A percentile compares a stretch with the other conserved stretches of the same genome.
phyloP scores from a whole-genome alignment of 495 filamentous ascomycete species.

The Terfezia claveryi region DNA sequence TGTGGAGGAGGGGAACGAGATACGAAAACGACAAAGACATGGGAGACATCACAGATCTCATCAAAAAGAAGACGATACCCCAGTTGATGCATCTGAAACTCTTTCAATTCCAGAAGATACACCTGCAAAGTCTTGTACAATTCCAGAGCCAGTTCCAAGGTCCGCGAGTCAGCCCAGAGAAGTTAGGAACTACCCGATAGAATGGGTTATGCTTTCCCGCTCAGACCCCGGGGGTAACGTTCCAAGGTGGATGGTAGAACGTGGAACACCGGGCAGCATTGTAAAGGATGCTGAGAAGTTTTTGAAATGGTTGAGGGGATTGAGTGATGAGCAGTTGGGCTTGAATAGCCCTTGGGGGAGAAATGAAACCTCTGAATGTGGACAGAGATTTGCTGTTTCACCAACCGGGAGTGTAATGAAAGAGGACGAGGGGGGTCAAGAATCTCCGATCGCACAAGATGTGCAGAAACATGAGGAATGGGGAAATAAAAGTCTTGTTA shows the following conservation, averaged over 20 bases:
- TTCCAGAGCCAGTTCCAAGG: too few species aligned
- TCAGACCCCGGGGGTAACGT: slow-evolving; percentile 85
- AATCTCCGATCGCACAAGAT: neutral
- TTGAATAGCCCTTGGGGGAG: slow-evolving; percentile 23
- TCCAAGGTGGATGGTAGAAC: slow-evolving; percentile 83
- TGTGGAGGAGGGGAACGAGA: neutral
- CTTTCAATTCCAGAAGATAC: slow-evolving; percentile 21
- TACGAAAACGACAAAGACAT: slow-evolving; percentile 21
- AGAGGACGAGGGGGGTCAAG: slow-evolving; percentile 6
- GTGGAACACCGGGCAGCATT: slow-evolving; percentile 69
- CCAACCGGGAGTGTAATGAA: slow-evolving; percentile 6
- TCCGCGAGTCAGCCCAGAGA: too few species aligned
- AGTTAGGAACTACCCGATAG: slow-evolving; percentile 28
- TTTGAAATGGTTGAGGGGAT: slow-evolving; percentile 41
- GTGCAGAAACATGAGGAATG: neutral
- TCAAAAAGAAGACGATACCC: neutral
- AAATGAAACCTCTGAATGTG: slow-evolving; percentile 18
- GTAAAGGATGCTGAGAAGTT: slow-evolving; percentile 67
- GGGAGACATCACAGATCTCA: too few species aligned
- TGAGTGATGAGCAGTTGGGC: slow-evolving; percentile 21
- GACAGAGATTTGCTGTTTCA: slow-evolving; percentile 4
- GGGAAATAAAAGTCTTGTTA: neutral
- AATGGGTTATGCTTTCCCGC: slow-evolving; percentile 95
- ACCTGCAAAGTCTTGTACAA: slow-evolving; percentile 31
- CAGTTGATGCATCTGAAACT: neutral